Evolutionary conservation across 768 basidiomycete genomes (phyloP), one percentile per base, ranked within the genome.

Genomic region (Trametes sanguinea): DNA sequence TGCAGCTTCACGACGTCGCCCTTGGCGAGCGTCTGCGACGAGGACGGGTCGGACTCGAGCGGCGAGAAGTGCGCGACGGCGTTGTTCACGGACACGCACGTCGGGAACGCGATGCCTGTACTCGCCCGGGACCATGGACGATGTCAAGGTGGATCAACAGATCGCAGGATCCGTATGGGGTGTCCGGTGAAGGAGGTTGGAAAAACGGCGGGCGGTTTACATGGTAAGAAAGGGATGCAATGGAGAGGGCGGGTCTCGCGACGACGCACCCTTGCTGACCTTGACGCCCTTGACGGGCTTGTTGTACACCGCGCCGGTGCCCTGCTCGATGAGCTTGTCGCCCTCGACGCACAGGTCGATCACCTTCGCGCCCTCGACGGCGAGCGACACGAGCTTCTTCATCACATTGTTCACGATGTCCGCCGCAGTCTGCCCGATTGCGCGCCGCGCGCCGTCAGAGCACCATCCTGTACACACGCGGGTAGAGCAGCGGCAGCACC

Each of bases 1-100:
- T 95, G 93, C 65, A 99, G 78, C 78, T 98, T 98, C 67, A 98
- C 96, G 60, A 99, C 87, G 74, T 99, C 97, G 62, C 87, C 86
- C 65, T 94, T 90, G 30, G 84, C 85, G 66, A 95, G 82, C 53
- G 75, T 82, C 74, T 87, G 86, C 6, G 79, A 77, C 30, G 90
- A 84, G 65, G 85, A 83, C 14, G 87, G 76, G 77, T 94, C 92
- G 40, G 92, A 92, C 81, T 87, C 87, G 57, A 98, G 85, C n/a
- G 97, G 97, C 10, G 95, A 95, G 81, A 94, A 97, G 77, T 98
- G 93, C 45, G 94, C 88, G 63, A 98, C 94, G 68, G 87, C 83
- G 77, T 97, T 95, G 86, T 98, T 98, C 67, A 98, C 87, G 29
- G 94, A 95, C 68, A 99, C 78, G 68, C 83, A 86, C 16, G 97